Conservation (phyloP, 75 land plant species). For the Chamaecyparis obtusa region DNA sequence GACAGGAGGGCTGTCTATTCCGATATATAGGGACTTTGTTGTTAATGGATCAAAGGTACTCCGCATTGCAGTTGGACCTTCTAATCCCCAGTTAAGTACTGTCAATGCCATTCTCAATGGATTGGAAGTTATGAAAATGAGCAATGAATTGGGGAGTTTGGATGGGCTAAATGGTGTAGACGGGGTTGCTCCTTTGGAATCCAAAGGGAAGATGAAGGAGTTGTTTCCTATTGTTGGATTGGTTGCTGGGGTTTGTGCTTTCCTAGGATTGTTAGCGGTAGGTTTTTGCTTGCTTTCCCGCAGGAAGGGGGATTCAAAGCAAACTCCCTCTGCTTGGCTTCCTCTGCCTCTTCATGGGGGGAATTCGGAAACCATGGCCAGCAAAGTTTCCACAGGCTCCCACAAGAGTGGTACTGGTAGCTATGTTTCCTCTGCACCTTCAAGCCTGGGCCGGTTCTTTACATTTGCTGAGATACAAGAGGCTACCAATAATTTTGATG, state of each 20-base stretch:
- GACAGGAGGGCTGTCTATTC: slow-evolving; percentile 29
- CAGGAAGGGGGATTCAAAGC: slow-evolving; percentile 27
- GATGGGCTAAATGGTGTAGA: slow-evolving; percentile 55
- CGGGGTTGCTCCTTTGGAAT: slow-evolving; percentile 18
- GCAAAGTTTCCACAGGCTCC: slow-evolving; percentile 18
- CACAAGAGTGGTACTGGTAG: slow-evolving; percentile 37
- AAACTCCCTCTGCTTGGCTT: slow-evolving; percentile 48
- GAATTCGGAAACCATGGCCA: slow-evolving; percentile 36
- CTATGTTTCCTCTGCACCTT: slow-evolving; percentile 33
- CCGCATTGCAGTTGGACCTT: slow-evolving; percentile 29
- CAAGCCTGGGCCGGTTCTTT: slow-evolving; percentile 56
- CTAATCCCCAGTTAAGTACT: slow-evolving; percentile 39
- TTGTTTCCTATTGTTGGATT: slow-evolving; percentile 34
- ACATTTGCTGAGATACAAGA: slow-evolving; percentile 59
- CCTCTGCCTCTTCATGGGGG: slow-evolving; percentile 49
- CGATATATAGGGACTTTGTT: slow-evolving; percentile 53
- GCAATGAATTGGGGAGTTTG: slow-evolving; percentile 58
- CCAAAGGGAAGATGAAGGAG: slow-evolving; percentile 4
- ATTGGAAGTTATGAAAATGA: slow-evolving; percentile 85
- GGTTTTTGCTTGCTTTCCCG: slow-evolving; percentile 38
- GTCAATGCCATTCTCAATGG: slow-evolving; percentile 83
- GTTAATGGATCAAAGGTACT: slow-evolving; percentile 16
- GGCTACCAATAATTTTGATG: slow-evolving; percentile 76
- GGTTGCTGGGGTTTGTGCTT: slow-evolving; percentile 25
- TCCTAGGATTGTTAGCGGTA: slow-evolving; percentile 38